Evolutionary conservation across 139 green algal genomes (phyloP), one percentile per base, ranked within the genome.

Genomic region (Ettlia oleoabundans): DNA sequence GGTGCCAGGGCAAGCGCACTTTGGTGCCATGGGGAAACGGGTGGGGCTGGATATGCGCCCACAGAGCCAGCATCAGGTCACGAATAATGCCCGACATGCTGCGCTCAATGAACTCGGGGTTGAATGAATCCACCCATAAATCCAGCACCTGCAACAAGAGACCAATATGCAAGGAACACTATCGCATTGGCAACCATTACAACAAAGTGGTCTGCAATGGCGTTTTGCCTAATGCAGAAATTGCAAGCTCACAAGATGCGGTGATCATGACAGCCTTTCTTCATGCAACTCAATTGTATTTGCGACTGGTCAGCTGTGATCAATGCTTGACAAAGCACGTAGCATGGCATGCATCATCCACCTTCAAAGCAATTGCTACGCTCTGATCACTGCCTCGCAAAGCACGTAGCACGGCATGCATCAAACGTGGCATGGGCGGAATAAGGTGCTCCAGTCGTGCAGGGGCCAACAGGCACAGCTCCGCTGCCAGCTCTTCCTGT

Each of bases 81-180:
- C 84, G 51, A 33, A 94, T 87, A 24, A 98, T 91, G 9, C 89
- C 80, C 43, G 88, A 85, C 91, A 99, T 96, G n/a, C 88, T 91
- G 1, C 88, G 89, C 86, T 99, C 96, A 43, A 99, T 89, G 84
- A 98, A 98, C 81, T 98, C 96, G 0, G 96, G 96, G 86, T 97
- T 98, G 10, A 98, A 89, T 26, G 83, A 93, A 82, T 99, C 96
- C 22, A 98, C 90, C 96, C 96, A 99, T 41, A 95, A 90, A 87
- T 98, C 96, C 26, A 98, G 88, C 21, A 94, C 97, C 40, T 83
- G 58, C 47, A 51, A 30, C 47, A 22, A 37, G 37, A 19, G 26
- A 38, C 7, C 38, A 58, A 1, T 38, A 40, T n/a, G 62, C n/a
- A 69, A 3, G 28, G 6, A 69, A 10, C 47, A 10, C 47, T 58